A percentile compares a stretch with the other conserved stretches of the same genome.
Conservation (phyloP, 441 rosid genomes). For the Mallotus repandus region DNA sequence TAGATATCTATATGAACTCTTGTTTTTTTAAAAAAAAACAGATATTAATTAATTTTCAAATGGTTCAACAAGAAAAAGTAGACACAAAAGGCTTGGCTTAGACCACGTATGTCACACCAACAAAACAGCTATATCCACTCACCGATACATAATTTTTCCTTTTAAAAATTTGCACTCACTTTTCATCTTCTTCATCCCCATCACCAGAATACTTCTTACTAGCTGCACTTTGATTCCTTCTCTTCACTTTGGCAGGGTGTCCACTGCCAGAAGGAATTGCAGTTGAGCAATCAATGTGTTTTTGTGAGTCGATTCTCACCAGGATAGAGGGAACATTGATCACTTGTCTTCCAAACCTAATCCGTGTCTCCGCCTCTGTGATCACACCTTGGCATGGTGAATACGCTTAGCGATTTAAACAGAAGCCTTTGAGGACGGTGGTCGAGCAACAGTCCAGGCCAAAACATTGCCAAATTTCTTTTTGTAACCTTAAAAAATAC, state of each 20-base stretch:
- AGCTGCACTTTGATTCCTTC: slow-evolving; percentile 40
- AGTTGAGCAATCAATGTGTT: slow-evolving; percentile 42
- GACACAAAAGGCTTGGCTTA: slow-evolving; percentile 30
- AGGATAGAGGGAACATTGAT: slow-evolving; percentile 85
- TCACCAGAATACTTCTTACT: slow-evolving; percentile 41
- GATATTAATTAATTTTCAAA: too few species aligned
- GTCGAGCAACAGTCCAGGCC: slow-evolving; percentile 52
- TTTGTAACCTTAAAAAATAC: slow-evolving; percentile 72
- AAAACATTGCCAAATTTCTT: slow-evolving; percentile 76
- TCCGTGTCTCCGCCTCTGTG: too few species aligned
- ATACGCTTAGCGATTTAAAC: too few species aligned
- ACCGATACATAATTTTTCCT: not conserved
- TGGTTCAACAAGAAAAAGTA: not conserved
- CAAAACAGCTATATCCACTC: slow-evolving; percentile 29
- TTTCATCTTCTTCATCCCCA: slow-evolving; percentile 43
- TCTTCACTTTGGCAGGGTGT: slow-evolving; percentile 41
- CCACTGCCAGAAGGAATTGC: slow-evolving; percentile 41
- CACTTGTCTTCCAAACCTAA: slow-evolving; percentile 83
- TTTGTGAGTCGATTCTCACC: slow-evolving; percentile 68
- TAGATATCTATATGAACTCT: too few species aligned
- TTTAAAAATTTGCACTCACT: not conserved
- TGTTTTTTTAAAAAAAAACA: too few species aligned
- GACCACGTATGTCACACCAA: slow-evolving; percentile 33
- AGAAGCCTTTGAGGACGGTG: too few species aligned
- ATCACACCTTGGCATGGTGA: too few species aligned